Percentiles rank a stretch among this genome's conserved stretches.
phyloP scores from a whole-genome alignment of 2,329 filamentous ascomycete species.

The Camillea tinctor region DNA sequence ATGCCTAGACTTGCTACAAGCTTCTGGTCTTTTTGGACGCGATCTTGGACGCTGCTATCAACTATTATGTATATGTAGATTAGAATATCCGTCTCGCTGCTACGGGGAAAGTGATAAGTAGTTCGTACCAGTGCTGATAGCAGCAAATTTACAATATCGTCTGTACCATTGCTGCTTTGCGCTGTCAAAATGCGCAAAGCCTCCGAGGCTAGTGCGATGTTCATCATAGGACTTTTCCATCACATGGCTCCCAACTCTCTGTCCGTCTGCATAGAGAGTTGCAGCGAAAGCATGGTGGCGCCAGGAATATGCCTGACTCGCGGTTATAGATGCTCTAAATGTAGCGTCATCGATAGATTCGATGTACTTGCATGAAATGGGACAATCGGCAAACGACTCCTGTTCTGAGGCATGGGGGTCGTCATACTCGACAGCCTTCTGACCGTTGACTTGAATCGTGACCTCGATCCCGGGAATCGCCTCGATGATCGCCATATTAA shows the following conservation, averaged over 20 bases:
- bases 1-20: constrained; percentile 23
- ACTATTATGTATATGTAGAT: constrained; percentile 8
- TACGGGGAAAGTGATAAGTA: neutral
- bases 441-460: constrained; percentile 22
- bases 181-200: neutral
- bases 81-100: neutral
- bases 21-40: constrained; percentile 21
- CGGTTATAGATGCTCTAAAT: constrained; percentile 22
- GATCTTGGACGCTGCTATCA: constrained; percentile 19
- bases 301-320: constrained; percentile 22
- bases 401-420: constrained; percentile 16
- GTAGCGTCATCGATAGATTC: constrained; percentile 28
- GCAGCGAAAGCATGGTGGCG: constrained; percentile 5
- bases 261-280: no score
- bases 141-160: constrained; percentile 25
- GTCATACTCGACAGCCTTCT: constrained; percentile 24
- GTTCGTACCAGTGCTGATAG: constrained; percentile 26
- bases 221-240: neutral
- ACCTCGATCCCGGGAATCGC: constrained; percentile 25
- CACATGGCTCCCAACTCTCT: no score
- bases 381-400: constrained; percentile 2
- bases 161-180: constrained; percentile 6
- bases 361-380: constrained; percentile 29
- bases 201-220: neutral
- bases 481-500: constrained; percentile 25